These are phyloP conservation scores for Zopfia rhizophila DNA, from an alignment of 2,329 filamentous ascomycete species.

Conservation along the genomic window DNA sequence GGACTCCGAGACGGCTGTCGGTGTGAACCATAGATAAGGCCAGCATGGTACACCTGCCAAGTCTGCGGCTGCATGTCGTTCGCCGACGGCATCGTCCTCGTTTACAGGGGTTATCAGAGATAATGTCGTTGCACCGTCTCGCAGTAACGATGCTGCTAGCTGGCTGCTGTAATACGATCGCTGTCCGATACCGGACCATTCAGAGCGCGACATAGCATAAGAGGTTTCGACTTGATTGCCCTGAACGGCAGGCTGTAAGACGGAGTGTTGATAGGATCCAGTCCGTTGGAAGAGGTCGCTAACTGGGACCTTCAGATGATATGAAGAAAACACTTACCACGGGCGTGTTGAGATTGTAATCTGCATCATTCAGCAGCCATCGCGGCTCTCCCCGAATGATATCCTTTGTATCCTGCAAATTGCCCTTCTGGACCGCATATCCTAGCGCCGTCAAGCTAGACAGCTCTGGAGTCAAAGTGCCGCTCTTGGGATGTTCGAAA, in stretches of 20 bases:
- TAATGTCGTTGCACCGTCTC: conserved; percentile 37
- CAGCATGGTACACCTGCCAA: conserved; percentile 34
- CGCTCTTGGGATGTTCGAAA: conserved; percentile 77
- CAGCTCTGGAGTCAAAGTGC: conserved; percentile 63
- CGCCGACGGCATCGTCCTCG: conserved; percentile 40
- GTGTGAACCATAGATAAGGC: conserved; percentile 43
- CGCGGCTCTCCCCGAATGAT: conserved; percentile 74
- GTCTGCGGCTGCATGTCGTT: conserved; percentile 16
- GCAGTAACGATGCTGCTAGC: conserved; percentile 23
- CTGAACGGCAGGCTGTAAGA: conserved; percentile 23
- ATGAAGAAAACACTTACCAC: conserved; percentile 51
- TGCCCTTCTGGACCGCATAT: conserved; percentile 80
- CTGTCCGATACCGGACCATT: conserved; percentile 41
- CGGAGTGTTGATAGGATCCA: conserved; percentile 33
- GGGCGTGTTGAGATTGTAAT: conserved; percentile 83
- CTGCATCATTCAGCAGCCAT: conserved; percentile 76
- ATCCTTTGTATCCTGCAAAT: conserved; percentile 72
- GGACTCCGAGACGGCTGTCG: conserved; percentile 21
- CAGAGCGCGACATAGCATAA: too few relatives aligned
- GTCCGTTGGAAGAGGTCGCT: conserved; percentile 21
- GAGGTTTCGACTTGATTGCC: conserved; percentile 17
- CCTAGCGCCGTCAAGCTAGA: conserved; percentile 79
- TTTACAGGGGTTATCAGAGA: conserved; percentile 34
- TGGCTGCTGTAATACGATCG: conserved; percentile 19
- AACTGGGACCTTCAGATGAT: conserved; percentile 28